A percentile compares a stretch with the other conserved stretches of the same genome.
These are phyloP conservation scores for Calonectria pauciramosa DNA, from an alignment of 2,329 filamentous ascomycete species.

Conservation along the genomic window DNA sequence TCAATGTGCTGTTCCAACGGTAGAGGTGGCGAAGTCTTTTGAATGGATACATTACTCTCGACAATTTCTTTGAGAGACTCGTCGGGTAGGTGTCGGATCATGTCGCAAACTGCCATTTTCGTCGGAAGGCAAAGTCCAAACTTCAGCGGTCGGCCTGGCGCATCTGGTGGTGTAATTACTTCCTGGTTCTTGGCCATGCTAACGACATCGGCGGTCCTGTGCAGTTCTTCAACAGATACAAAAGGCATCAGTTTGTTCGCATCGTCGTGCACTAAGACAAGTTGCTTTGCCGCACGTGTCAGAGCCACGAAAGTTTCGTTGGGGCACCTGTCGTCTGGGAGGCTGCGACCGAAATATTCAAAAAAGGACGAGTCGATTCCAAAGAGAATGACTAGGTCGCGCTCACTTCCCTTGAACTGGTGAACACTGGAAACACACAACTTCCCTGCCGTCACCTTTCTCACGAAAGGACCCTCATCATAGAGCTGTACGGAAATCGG, in stretches of 20 bases:
- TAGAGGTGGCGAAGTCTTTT: background rate
- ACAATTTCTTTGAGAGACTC: background rate
- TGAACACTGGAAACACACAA: background rate
- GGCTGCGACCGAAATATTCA: background rate
- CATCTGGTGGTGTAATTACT: background rate
- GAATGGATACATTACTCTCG: background rate
- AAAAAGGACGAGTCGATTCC: background rate
- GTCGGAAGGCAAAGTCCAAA: background rate
- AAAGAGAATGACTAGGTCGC: background rate
- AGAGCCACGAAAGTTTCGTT: background rate
- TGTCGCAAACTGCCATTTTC: background rate
- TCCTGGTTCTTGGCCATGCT: background rate
- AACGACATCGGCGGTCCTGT: background rate
- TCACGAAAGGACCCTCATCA: background rate
- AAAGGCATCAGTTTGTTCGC: background rate
- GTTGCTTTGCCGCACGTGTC: background rate
- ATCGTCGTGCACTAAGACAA: background rate
- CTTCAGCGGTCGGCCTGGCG: no score
- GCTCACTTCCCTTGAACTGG: background rate
- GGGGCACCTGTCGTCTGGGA: background rate
- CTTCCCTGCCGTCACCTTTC: background rate
- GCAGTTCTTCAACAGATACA: background rate
- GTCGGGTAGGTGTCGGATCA: background rate
- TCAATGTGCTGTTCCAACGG: background rate
- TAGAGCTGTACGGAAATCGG: background rate